phyloP scores from a whole-genome alignment of 2,329 filamentous ascomycete genomes.

The Curvularia lunata region DNA sequence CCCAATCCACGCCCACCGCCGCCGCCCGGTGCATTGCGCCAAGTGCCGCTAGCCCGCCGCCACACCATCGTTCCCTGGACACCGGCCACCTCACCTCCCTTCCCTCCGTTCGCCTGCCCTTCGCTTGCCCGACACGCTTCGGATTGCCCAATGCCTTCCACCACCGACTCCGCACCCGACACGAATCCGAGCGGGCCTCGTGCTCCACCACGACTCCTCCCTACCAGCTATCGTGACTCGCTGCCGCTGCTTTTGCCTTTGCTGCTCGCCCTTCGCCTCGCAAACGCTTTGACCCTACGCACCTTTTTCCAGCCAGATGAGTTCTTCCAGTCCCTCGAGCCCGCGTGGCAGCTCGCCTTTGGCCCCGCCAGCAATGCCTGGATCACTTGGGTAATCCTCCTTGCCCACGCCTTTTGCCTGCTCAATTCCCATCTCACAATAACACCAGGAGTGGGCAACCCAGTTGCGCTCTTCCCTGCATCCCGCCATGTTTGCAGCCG shows the following conservation, averaged over 20 bases:
- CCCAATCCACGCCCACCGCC: constrained; percentile 30
- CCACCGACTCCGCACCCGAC: constrained; percentile 39
- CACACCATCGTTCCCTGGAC: constrained; percentile 31
- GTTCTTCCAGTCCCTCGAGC: constrained; percentile 94
- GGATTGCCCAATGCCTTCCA: constrained; percentile 41
- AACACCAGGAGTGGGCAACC: constrained; percentile 83
- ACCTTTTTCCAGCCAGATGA: constrained; percentile 99
- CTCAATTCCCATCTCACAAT: constrained; percentile 37
- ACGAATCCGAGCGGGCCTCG: constrained; percentile 36
- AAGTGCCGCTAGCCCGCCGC: constrained; percentile 22
- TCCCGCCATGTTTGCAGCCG: constrained; percentile 80
- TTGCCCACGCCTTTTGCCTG: constrained; percentile 39
- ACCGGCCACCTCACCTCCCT: constrained; percentile 24
- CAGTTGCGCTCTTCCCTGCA: constrained; percentile 89
- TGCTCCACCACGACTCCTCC: constrained; percentile 26
- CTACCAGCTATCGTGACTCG: constrained; percentile 43
- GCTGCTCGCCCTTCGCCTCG: constrained; percentile 72
- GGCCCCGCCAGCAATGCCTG: constrained; percentile 79
- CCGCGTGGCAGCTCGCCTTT: constrained; percentile 89
- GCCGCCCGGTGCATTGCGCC: constrained; percentile 28
- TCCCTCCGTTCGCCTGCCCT: constrained; percentile 27
- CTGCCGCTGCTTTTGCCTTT: constrained; percentile 35
- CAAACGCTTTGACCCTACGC: constrained; percentile 77
- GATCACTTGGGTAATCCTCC: constrained; percentile 89
- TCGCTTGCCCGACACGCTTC: constrained; percentile 11